Conservation (phyloP, 371 early-diverging fungal species). For the Syncephalastrum racemosum region DNA sequence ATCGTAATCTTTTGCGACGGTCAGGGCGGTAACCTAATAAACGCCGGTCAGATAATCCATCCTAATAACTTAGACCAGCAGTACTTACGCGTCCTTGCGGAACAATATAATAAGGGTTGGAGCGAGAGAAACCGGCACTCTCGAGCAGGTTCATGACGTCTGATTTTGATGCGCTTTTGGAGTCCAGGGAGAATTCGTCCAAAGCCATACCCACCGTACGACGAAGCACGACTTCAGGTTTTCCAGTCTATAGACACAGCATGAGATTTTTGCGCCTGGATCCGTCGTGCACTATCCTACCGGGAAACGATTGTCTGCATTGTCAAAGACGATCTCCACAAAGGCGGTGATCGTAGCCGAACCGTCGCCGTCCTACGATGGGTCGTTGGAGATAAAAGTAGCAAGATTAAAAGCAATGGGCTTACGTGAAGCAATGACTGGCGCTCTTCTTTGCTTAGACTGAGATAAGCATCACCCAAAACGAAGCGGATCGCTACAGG, state of each 20-base stretch:
- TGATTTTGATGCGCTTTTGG: slow-evolving; percentile 81
- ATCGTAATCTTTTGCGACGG: slow-evolving; percentile 92
- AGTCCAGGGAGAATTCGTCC: slow-evolving; percentile 97
- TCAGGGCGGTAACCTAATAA: slow-evolving; percentile 80
- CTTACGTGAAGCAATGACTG: slow-evolving; percentile 90
- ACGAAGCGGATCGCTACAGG: slow-evolving; percentile 94
- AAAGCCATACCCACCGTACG: slow-evolving; percentile 95
- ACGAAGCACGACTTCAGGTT: slow-evolving; percentile 85
- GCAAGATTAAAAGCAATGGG: too few relatives aligned
- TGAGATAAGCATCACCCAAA: slow-evolving; percentile 93
- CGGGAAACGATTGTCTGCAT: slow-evolving; percentile 92
- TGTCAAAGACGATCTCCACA: slow-evolving; percentile 98
- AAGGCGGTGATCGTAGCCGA: slow-evolving; percentile 93
- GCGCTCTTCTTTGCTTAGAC: slow-evolving; percentile 90
- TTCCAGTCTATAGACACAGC: slow-evolving; percentile 67
- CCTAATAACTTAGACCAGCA: background rate
- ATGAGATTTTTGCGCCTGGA: background rate
- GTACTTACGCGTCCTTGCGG: slow-evolving; percentile 95
- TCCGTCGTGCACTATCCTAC: slow-evolving; percentile 30
- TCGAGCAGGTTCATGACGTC: slow-evolving; percentile 96
- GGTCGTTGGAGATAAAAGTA: background rate
- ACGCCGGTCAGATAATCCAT: background rate
- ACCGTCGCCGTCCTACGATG: slow-evolving; percentile 89
- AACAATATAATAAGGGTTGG: slow-evolving; percentile 99
- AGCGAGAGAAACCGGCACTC: slow-evolving; percentile 96